Evolutionary conservation across 2,329 filamentous ascomycete species (phyloP).

Genomic region (Aspergillus sp.): DNA sequence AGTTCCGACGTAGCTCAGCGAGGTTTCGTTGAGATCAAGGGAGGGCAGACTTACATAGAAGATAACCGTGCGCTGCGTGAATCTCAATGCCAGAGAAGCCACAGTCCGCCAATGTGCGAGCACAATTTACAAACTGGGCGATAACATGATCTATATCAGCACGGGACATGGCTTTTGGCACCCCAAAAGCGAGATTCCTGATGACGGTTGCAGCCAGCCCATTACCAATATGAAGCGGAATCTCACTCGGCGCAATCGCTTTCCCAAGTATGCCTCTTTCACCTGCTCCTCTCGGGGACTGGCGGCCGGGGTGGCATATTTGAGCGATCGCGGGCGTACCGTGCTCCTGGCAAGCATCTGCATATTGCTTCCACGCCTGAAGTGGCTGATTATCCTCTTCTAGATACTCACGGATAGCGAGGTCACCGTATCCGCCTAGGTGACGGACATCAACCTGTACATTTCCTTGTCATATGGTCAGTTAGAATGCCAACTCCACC

Average conservation of each 20-base stretch:
- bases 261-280: constrained; percentile 22
- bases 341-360: not conserved
- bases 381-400: not conserved
- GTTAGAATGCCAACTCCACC: not conserved
- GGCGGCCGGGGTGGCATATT: constrained; percentile 40
- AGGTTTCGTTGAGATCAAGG: no score
- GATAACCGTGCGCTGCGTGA: constrained; percentile 49
- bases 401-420: not conserved
- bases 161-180: constrained; percentile 53
- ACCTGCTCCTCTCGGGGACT: constrained; percentile 36
- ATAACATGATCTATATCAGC: constrained; percentile 55
- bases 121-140: constrained; percentile 50
- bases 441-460: not conserved
- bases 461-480: not conserved
- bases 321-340: constrained; percentile 37
- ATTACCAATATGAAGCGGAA: constrained; percentile 1
- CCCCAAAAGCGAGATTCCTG: constrained; percentile 34
- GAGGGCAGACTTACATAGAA: constrained; percentile 32
- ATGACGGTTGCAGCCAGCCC: not conserved
- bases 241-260: constrained; percentile 21
- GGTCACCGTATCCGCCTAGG: not conserved
- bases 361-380: not conserved
- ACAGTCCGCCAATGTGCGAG: constrained; percentile 43
- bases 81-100: constrained; percentile 32
- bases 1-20: no score